Conservation (phyloP, 1,284 basidiomycete species). For the Cryptococcus floricola region DNA sequence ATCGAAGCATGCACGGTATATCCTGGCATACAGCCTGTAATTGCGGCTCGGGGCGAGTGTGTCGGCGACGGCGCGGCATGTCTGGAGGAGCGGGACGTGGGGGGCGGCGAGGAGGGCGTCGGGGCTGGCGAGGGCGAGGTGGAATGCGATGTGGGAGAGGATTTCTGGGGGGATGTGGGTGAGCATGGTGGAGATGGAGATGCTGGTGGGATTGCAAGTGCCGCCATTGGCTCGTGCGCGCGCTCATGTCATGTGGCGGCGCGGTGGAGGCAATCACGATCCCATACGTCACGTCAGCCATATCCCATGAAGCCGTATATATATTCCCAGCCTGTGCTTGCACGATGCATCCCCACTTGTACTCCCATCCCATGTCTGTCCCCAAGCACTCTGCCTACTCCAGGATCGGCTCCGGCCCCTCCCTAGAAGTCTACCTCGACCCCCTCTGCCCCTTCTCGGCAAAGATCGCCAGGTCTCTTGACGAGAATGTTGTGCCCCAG, state of each 20-base stretch:
- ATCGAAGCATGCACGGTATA: slow-evolving; percentile 65
- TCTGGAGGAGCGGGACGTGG: slow-evolving; percentile 53
- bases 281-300: not conserved
- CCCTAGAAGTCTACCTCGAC: slow-evolving; percentile 53
- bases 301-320: not conserved
- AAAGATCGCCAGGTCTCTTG: slow-evolving; percentile 49
- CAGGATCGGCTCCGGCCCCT: not conserved
- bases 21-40: slow-evolving; percentile 57
- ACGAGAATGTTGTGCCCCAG: slow-evolving; percentile 49
- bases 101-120: slow-evolving; percentile 41
- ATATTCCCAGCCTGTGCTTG: not conserved
- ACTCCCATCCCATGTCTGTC: not conserved
- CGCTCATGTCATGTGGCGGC: too few species aligned
- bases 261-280: not conserved
- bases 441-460: slow-evolving; percentile 75
- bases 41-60: slow-evolving; percentile 52
- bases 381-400: not conserved
- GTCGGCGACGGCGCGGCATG: slow-evolving; percentile 53
- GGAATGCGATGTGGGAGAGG: slow-evolving; percentile 57
- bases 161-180: slow-evolving; percentile 60
- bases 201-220: not conserved
- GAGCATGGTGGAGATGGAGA: slow-evolving; percentile 22
- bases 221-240: too few species aligned
- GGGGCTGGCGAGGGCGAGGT: slow-evolving; percentile 45
- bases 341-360: not conserved